These are phyloP conservation scores for Cercospora sp. DNA, from an alignment of 2,329 filamentous ascomycete genomes.

Conservation along the genomic window DNA sequence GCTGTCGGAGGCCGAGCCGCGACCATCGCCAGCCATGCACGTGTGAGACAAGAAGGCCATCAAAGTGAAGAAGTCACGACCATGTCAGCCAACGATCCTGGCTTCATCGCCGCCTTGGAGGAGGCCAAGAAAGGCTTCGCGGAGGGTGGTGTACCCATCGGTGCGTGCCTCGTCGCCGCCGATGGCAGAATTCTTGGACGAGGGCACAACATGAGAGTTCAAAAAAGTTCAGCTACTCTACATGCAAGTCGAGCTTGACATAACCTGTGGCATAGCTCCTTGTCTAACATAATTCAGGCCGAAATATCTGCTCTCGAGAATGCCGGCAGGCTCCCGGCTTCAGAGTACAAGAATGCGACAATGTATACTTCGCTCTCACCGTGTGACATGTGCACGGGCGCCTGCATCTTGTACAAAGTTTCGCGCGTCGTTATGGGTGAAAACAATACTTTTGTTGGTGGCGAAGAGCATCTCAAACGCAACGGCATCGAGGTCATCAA, in stretches of 20 bases:
- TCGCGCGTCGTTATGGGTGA: constrained; percentile 74
- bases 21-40: neutral
- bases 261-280: neutral
- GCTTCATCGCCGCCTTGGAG: constrained; percentile 59
- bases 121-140: constrained; percentile 56
- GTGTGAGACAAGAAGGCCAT: constrained; percentile 4
- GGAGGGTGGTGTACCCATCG: constrained; percentile 61
- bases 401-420: constrained; percentile 74
- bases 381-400: constrained; percentile 80
- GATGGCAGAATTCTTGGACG: constrained; percentile 69
- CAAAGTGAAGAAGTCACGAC: constrained; percentile 13
- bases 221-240: constrained; percentile 68
- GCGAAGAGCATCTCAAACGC: constrained; percentile 67
- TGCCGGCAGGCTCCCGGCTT: constrained; percentile 69
- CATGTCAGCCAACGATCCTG: constrained; percentile 45
- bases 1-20: neutral
- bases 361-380: constrained; percentile 82
- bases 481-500: constrained; percentile 74
- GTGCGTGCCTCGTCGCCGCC: constrained; percentile 63
- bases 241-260: constrained; percentile 55
- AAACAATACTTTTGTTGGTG: constrained; percentile 72
- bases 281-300: constrained; percentile 52
- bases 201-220: constrained; percentile 74
- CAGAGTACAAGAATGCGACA: constrained; percentile 68
- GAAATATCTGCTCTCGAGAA: constrained; percentile 76